phyloP scores from a whole-genome alignment of 805 yeast species.

The Schwanniomyces sp. region DNA sequence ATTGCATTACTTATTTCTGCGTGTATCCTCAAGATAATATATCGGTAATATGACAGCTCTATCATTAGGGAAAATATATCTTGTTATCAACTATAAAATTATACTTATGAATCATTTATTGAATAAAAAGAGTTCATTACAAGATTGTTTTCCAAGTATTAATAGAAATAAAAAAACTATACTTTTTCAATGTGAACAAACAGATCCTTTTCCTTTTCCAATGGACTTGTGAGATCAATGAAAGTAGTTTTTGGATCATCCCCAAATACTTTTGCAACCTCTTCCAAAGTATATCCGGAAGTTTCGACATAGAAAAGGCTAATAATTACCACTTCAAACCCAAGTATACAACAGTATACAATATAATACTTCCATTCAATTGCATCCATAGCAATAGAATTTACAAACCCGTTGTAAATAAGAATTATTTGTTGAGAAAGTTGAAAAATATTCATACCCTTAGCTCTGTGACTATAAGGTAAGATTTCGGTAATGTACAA shows the following conservation, averaged over 20 bases:
- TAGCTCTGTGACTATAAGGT: constrained; percentile 33
- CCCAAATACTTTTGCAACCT: constrained; percentile 32
- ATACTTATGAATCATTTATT: too few relatives aligned
- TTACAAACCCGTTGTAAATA: constrained; percentile 17
- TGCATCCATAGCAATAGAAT: constrained; percentile 29
- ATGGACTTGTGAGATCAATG: neutral
- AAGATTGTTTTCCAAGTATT: too few relatives aligned
- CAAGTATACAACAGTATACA: constrained; percentile 28
- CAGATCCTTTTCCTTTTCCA: neutral
- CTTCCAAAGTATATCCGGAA: constrained; percentile 34
- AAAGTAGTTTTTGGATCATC: constrained; percentile 6
- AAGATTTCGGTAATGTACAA: constrained; percentile 31
- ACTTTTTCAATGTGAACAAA: neutral
- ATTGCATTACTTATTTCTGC: too few relatives aligned
- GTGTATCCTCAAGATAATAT: too few relatives aligned
- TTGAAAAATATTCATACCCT: constrained; percentile 27
- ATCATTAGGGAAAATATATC: too few relatives aligned
- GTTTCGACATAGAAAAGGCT: constrained; percentile 29
- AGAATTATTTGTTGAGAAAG: constrained; percentile 12
- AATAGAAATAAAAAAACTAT: neutral
- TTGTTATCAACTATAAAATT: too few relatives aligned
- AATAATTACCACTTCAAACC: constrained; percentile 20
- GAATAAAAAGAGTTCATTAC: too few relatives aligned
- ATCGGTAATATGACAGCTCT: too few relatives aligned
- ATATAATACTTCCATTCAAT: constrained; percentile 36